Evolutionary conservation across 2,329 filamentous ascomycete species (phyloP), one percentile per base, ranked within the genome.

Genomic region (Amylocarpus encephaloides): DNA sequence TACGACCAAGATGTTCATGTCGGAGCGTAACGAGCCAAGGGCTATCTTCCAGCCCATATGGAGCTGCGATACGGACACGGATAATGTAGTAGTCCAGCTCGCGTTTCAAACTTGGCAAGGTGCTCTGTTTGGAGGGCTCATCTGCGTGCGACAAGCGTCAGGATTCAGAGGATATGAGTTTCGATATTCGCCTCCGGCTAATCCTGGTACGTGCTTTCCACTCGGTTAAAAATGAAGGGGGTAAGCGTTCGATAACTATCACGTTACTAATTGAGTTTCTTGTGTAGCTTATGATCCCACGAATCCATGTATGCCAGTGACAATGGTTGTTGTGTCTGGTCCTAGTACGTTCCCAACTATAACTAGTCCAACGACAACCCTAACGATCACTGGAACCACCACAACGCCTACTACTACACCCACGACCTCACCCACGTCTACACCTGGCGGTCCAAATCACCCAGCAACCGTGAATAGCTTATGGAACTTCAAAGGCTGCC

Each of bases 1-100:
- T 55, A 74, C 71, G 2, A 74, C 71, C 36, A 74, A 74, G 60
- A 66, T 73, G 57, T 74, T 74, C 62, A 72, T 73, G 68, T 73
- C 72, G 2, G 65, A 71, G 26, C 69, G 71, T 2, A 66, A 66
- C 6, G 70, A 73, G 48, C 70, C 71, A 1, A 63, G 66, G 11
- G 71, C 71, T 16, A 56, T 70, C 47, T 73, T 70, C 48, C 59
- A 69, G 35, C 66, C 68, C n/a, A 60, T 60, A 5, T 71, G 72
- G 52, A 68, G 66, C 29, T 73, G 71, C 57, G 66, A 73, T 52
- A 66, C 68, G 1, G 68, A 69, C 38, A 71, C 68, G 10, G 69
- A 71, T 38, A 64, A 55, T 3, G 49, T 71, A 4, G 70, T 73
- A 59, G 61, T 64, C 11, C 62, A 71, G 44, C 59, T 73, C 18